Conservation (phyloP, 129 eudicot species). For the Erigeron canadensis region DNA sequence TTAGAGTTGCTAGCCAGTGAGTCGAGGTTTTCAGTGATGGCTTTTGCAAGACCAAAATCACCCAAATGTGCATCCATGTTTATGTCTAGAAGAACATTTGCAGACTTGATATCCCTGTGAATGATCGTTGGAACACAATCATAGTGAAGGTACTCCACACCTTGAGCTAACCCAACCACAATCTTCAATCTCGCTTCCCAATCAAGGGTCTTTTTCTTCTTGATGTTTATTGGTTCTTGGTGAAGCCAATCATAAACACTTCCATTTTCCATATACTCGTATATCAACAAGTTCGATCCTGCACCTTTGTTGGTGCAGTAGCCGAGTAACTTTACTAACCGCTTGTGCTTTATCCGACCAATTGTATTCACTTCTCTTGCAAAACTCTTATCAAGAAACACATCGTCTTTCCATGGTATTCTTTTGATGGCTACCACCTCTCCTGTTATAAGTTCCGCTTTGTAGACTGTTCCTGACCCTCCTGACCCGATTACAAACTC, state of each 20-base stretch:
- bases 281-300: constrained; percentile 70
- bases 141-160: constrained; percentile 92
- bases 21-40: constrained; percentile 47
- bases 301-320: constrained; percentile 67
- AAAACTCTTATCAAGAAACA: constrained; percentile 74
- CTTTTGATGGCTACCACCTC: constrained; percentile 83
- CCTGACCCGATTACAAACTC: constrained; percentile 86
- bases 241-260: constrained; percentile 95
- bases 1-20: constrained; percentile 68
- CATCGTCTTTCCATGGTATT: constrained; percentile 72
- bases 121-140: constrained; percentile 93
- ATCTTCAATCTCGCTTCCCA: constrained; percentile 82
- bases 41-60: constrained; percentile 96
- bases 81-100: constrained; percentile 68
- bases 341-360: constrained; percentile 86
- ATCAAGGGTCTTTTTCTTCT: constrained; percentile 59
- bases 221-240: constrained; percentile 40
- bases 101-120: constrained; percentile 90
- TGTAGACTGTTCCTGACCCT: constrained; percentile 87
- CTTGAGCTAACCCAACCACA: constrained; percentile 87
- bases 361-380: constrained; percentile 87
- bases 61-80: constrained; percentile 93
- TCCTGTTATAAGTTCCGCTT: constrained; percentile 67
- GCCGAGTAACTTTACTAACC: constrained; percentile 79
- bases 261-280: constrained; percentile 96